Base-by-base conservation (phyloP, 169 alveolate genomes). In the Fabrea salina region DNA sequence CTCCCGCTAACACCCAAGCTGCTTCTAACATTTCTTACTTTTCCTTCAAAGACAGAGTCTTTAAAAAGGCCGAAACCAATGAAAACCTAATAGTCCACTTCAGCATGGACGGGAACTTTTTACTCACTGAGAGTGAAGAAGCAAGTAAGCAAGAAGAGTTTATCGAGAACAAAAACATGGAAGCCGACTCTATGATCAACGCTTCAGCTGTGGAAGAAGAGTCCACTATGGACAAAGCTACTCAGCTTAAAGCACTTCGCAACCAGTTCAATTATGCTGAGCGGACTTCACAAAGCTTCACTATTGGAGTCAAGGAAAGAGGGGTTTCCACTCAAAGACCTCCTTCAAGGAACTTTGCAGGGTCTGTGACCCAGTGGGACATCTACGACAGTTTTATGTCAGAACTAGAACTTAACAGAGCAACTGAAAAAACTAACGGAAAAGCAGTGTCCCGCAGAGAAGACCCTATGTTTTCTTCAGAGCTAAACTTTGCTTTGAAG, bases 321-420 rank as follows among this genome's bases (percentile, higher is more conserved):
- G 94, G 92, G 40, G 87, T 85, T 53, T 89, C 94, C 74, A 94
- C 98, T 44, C 91, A 89, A 13, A 95, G 96, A 22, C 96, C 96
- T 33, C 94, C 92, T 37, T 75, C 92, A 16, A 83, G 90, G 16
- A 86, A 82, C 39, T 88, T 91, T 74, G 83, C 89, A 40, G 94
- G 95, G 7, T 91, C 90, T 51, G 91, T 95, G 51, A 95, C 96
- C 68, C 92, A 92, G 78, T 96, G 98, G 97, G 93, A 84, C 79
- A 88, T 95, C 59, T 95, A 92, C 77, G 99, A 96, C 83, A 93
- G 95, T 43, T 96, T 94, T 88, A 93, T 91, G 96, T 82, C 89
- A 59, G 95, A 89, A n/a, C 91, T 89, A 61, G 90, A 89, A 49
- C 89, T 89, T 7, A 86, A 86, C 16, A 85, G 87, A 72, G 79